Evolutionary conservation across 805 yeast species (phyloP).

Genomic region (Nakazawaea sp.): DNA sequence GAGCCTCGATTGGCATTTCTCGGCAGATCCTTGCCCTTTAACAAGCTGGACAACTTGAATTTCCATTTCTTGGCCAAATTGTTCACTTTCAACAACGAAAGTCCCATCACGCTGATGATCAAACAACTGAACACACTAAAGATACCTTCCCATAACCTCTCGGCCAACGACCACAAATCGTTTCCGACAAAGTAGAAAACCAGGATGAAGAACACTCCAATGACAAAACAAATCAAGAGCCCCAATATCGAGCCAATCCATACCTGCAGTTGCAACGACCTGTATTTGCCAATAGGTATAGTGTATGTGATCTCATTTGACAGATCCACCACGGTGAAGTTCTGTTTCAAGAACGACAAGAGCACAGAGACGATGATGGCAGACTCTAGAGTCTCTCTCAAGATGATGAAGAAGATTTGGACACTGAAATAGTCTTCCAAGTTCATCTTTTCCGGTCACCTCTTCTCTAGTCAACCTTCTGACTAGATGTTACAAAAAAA

Average conservation of each 20-base stretch:
- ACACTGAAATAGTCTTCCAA: conserved; percentile 54
- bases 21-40: conserved; percentile 10
- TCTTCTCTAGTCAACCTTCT: not conserved
- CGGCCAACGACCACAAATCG: conserved; percentile 83
- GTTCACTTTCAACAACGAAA: conserved; percentile 73
- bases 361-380: conserved; percentile 72
- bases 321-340: conserved; percentile 32
- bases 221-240: conserved; percentile 54
- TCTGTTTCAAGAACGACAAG: conserved; percentile 64
- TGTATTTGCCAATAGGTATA: conserved; percentile 27
- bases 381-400: conserved; percentile 70
- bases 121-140: conserved; percentile 72
- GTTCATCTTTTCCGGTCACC: conserved; percentile 13
- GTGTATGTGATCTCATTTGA: conserved; percentile 19
- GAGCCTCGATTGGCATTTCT: conserved; percentile 13
- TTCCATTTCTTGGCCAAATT: conserved; percentile 81
- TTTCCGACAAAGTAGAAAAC: conserved; percentile 73
- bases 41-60: conserved; percentile 33
- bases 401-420: conserved; percentile 66
- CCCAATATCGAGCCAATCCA: conserved; percentile 81
- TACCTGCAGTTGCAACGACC: conserved; percentile 55
- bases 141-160: conserved; percentile 83
- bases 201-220: conserved; percentile 67
- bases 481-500: no score
- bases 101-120: conserved; percentile 81